Evolutionary conservation across 2,329 filamentous ascomycete species (phyloP).

Genomic region (Clarireedia homoeocarpa): DNA sequence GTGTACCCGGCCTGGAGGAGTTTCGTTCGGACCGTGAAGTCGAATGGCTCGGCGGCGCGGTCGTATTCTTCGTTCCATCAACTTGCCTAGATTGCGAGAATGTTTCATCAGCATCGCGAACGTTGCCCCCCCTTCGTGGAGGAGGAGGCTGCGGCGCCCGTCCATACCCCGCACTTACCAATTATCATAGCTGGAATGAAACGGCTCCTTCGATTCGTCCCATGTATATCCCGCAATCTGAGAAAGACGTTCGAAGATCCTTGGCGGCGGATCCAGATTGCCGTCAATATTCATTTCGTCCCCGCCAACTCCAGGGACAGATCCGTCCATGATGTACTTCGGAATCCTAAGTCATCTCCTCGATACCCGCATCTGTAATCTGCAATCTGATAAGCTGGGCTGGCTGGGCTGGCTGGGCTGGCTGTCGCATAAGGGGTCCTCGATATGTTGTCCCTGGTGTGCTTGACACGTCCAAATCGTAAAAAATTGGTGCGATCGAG

Average conservation of each 20-base stretch:
- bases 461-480: too few relatives aligned
- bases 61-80: constrained; percentile 44
- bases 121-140: not conserved
- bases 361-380: too few relatives aligned
- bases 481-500: too few relatives aligned
- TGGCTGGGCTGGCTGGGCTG: too few relatives aligned
- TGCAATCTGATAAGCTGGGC: too few relatives aligned
- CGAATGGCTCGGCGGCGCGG: constrained; percentile 27
- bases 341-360: too few relatives aligned
- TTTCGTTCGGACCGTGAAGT: constrained; percentile 30
- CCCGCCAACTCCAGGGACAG: constrained; percentile 14
- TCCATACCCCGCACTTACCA: constrained; percentile 47
- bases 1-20: constrained; percentile 8
- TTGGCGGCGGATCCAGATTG: constrained; percentile 56
- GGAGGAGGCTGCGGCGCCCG: not conserved
- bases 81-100: constrained; percentile 45
- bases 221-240: constrained; percentile 69
- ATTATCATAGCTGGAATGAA: constrained; percentile 74
- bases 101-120: not conserved
- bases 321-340: constrained; percentile 21
- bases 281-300: constrained; percentile 29
- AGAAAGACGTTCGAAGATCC: constrained; percentile 64
- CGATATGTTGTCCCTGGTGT: too few relatives aligned
- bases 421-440: too few relatives aligned
- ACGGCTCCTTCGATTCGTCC: constrained; percentile 55